These are phyloP conservation scores for Penicillium sp. DNA, from an alignment of 2,329 filamentous ascomycete genomes.

Conservation along the genomic window DNA sequence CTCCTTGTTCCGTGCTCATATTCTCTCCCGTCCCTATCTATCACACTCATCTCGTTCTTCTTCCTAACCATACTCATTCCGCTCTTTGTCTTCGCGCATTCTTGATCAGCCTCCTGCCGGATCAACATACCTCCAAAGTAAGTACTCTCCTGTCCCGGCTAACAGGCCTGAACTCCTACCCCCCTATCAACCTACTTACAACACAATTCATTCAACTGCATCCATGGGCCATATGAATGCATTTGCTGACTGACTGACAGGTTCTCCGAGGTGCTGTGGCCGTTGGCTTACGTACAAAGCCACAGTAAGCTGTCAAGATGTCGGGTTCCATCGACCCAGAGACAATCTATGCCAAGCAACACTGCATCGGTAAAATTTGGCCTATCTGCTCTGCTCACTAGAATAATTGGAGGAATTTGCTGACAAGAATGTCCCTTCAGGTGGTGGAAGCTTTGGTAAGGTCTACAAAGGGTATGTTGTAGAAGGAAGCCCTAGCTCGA, in stretches of 20 bases:
- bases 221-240: not conserved
- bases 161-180: not conserved
- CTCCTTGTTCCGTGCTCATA: too few relatives aligned
- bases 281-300: not conserved
- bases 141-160: not conserved
- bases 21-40: too few relatives aligned
- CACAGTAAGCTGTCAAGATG: constrained; percentile 31
- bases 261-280: not conserved
- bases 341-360: constrained; percentile 89
- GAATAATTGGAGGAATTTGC: not conserved
- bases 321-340: constrained; percentile 75
- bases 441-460: constrained; percentile 96
- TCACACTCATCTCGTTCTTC: too few relatives aligned
- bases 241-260: not conserved
- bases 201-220: too few relatives aligned
- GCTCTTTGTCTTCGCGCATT: not conserved
- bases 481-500: not conserved
- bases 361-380: constrained; percentile 71
- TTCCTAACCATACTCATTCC: too few relatives aligned
- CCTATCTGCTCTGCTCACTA: not conserved
- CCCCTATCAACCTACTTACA: not conserved
- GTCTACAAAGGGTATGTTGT: constrained; percentile 87
- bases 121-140: not conserved
- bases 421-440: constrained; percentile 47
- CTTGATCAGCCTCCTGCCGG: not conserved